Evolutionary conservation across 2,329 filamentous ascomycete genomes (phyloP), one percentile per base, ranked within the genome.

Genomic region (Calonectria honghensis): DNA sequence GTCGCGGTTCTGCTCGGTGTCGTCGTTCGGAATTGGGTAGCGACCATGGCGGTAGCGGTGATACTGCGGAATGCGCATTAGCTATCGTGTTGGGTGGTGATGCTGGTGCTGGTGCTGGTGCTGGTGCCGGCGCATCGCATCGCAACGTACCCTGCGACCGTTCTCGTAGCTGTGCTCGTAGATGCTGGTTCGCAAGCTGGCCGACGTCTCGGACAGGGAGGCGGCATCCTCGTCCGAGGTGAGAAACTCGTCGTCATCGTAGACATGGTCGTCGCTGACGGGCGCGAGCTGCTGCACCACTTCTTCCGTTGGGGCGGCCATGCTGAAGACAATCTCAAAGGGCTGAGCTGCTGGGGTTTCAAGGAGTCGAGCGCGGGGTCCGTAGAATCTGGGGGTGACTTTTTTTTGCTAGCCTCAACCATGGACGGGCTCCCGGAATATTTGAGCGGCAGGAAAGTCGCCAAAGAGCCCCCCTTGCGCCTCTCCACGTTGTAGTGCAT

Each of bases 11-110:
- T 81, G 76, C 54, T 81, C 79, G 0, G 75, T 69, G n/a, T 80
- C 75, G 24, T 81, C 79, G 6, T 81, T 81, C 1, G 79, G 79
- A 6, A 81, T 79, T 0, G 76, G 79, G 67, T 80, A 78, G n/a
- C 78, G 79, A 1, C 59, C 61, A 54, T 66, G 73, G 48, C 48
- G 68, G 29, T 45, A 68, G 39, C 39, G 37, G 37, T 68, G 66
- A 29, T 59, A 68, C 61, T 65, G 41, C 29, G 18, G 41, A 35
- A 31, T 16, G 14, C 24, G 27, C 20, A 48, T 65, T 50, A 65
- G 61, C 41, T 39, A 18, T 32, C 10, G 29, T 16, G 29, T 4
- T 24, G 45, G 20, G 45, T 24, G 20, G 45, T 1, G 45, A 4
- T 18, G 39, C 2, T 24, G 24, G 24, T 24, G 24, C 24, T 24